These are phyloP conservation scores for Colletotrichum sojae DNA, from an alignment of 2,329 filamentous ascomycete species.

Conservation along the genomic window DNA sequence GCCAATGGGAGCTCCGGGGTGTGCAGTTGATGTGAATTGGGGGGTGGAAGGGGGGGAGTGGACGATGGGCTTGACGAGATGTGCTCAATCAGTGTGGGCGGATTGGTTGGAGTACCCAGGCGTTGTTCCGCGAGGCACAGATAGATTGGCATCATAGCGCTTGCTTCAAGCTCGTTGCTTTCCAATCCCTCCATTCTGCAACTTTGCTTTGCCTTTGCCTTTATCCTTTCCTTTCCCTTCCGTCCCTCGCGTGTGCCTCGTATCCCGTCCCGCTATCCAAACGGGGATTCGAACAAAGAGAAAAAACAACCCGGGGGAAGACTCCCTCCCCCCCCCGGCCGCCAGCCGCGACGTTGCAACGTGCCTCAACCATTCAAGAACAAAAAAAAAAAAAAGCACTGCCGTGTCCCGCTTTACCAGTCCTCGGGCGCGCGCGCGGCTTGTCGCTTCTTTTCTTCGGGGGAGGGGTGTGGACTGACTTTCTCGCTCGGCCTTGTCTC, in stretches of 20 bases:
- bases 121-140: not conserved
- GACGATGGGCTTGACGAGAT: slow-evolving; percentile 2
- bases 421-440: slow-evolving; percentile 10
- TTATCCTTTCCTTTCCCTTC: no score
- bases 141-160: slow-evolving; percentile 34
- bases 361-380: slow-evolving; percentile 25
- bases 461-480: not conserved
- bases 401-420: slow-evolving; percentile 23
- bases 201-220: no score
- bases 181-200: not conserved
- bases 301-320: slow-evolving; percentile 7
- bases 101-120: not conserved
- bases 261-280: not conserved
- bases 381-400: not conserved
- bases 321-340: slow-evolving; percentile 18
- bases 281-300: slow-evolving; percentile 19
- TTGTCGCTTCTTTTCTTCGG: slow-evolving; percentile 12
- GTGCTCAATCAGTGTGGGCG: not conserved
- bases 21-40: slow-evolving; percentile 11
- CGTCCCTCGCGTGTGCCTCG: not conserved
- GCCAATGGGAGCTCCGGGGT: slow-evolving; percentile 23
- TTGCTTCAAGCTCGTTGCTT: slow-evolving; percentile 5
- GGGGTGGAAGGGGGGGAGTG: not conserved
- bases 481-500: slow-evolving; percentile 32
- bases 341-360: slow-evolving; percentile 32